Evolutionary conservation across 2,329 filamentous ascomycete species (phyloP).

Genomic region (Cladorrhinum sp.): DNA sequence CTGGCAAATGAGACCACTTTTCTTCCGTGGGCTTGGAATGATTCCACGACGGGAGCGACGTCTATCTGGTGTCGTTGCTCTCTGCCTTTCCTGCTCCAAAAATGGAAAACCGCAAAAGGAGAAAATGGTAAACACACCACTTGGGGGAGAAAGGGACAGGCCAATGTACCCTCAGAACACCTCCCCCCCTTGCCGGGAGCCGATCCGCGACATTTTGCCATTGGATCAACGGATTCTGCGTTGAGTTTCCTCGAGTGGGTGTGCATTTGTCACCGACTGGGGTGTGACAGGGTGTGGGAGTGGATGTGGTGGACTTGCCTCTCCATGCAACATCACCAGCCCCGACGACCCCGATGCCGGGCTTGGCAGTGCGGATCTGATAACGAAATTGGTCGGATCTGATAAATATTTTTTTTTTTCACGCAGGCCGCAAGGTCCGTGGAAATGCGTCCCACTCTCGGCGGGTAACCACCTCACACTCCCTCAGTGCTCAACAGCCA

Average conservation of each 20-base stretch:
- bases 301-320: neutral
- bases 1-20: neutral
- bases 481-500: neutral
- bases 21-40: too few species aligned
- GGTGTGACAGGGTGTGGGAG: neutral
- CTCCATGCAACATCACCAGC: neutral
- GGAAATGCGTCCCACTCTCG: neutral
- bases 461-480: neutral
- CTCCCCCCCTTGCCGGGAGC: neutral
- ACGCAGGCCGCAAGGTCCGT: neutral
- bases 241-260: neutral
- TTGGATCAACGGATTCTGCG: neutral
- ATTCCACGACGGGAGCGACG: too few species aligned
- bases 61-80: too few species aligned
- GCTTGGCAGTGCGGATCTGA: conserved; percentile 25
- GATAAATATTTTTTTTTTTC: conserved; percentile 17
- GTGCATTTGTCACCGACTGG: neutral
- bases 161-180: neutral
- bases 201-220: neutral
- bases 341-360: conserved; percentile 19
- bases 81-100: neutral
- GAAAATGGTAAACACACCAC: neutral
- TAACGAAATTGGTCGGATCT: conserved; percentile 22
- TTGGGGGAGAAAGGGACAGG: neutral
- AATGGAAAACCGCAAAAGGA: neutral